These are phyloP conservation scores for Tricladium varicosporioides DNA, from an alignment of 2,329 filamentous ascomycete genomes.

Conservation along the genomic window DNA sequence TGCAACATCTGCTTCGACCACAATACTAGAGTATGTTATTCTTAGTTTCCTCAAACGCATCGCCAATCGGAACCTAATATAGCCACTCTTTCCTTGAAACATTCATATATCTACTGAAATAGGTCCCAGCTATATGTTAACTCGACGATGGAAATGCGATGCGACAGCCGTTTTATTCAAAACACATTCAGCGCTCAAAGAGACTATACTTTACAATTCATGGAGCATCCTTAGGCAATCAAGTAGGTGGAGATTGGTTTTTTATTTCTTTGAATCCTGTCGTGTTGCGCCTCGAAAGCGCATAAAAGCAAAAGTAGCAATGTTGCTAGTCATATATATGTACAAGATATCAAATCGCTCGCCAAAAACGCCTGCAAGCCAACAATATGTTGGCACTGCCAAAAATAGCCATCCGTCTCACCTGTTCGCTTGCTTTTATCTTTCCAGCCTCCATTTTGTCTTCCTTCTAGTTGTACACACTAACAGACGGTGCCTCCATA, in stretches of 20 bases:
- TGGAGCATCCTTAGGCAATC: no score
- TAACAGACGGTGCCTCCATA: neutral
- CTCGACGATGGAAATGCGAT: no score
- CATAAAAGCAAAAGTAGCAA: neutral
- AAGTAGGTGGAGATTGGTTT: constrained; percentile 4
- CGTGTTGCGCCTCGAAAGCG: neutral
- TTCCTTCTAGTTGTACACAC: constrained; percentile 6
- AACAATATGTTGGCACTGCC: constrained; percentile 1
- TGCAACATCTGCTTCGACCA: no score
- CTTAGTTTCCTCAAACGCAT: no score
- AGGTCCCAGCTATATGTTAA: no score
- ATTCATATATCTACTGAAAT: no score
- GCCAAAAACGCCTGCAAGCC: constrained; percentile 6
- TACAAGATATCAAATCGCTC: constrained; percentile 3
- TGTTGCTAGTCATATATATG: constrained; percentile 1
- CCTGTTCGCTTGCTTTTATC: constrained; percentile 4
- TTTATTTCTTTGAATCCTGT: neutral
- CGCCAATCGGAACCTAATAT: no score
- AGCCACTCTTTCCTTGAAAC: no score
- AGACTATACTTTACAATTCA: no score
- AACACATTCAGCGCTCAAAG: neutral
- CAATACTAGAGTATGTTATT: no score
- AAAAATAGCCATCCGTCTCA: constrained; percentile 3
- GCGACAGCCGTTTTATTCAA: neutral
- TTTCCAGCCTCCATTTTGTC: neutral